Percentiles rank a stretch among this genome's conserved stretches.
Conservation (phyloP, 2,329 filamentous ascomycete genomes). For the Neodidymelliopsis sp. region DNA sequence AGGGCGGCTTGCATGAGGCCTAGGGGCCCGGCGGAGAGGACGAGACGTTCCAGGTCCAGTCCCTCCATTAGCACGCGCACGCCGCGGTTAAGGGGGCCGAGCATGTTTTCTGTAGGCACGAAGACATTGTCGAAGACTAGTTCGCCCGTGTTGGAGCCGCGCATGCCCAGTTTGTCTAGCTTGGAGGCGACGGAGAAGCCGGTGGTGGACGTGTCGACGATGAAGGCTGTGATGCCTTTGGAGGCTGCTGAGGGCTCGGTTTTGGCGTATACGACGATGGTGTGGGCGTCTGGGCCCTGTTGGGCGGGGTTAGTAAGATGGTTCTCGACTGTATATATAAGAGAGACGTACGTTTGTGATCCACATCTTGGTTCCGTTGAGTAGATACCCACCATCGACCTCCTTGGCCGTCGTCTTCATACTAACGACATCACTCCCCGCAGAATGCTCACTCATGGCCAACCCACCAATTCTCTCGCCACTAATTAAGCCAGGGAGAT, state of each 20-base stretch:
- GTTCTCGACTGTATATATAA: background rate
- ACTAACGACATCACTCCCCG: slow-evolving; percentile 91
- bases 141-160: slow-evolving; percentile 95
- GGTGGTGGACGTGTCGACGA: slow-evolving; percentile 73
- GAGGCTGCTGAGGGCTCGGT: slow-evolving; percentile 80
- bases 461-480: slow-evolving; percentile 85
- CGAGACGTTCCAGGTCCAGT: slow-evolving; percentile 89
- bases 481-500: slow-evolving; percentile 80
- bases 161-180: slow-evolving; percentile 98
- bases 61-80: slow-evolving; percentile 96
- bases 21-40: slow-evolving; percentile 87
- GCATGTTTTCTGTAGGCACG: slow-evolving; percentile 80
- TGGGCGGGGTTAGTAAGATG: background rate
- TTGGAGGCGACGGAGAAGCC: slow-evolving; percentile 91
- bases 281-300: slow-evolving; percentile 85
- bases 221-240: slow-evolving; percentile 94
- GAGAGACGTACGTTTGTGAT: slow-evolving; percentile 82
- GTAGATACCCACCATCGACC: slow-evolving; percentile 82
- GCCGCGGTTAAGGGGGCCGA: slow-evolving; percentile 81
- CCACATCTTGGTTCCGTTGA: slow-evolving; percentile 98
- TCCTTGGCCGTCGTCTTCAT: slow-evolving; percentile 88
- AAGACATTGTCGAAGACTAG: slow-evolving; percentile 91
- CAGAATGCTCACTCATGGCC: slow-evolving; percentile 92
- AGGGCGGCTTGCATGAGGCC: slow-evolving; percentile 94
- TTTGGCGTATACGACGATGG: slow-evolving; percentile 96